Base-by-base conservation (phyloP, 164 flowering plant genomes). In the Litsea cubeba region DNA sequence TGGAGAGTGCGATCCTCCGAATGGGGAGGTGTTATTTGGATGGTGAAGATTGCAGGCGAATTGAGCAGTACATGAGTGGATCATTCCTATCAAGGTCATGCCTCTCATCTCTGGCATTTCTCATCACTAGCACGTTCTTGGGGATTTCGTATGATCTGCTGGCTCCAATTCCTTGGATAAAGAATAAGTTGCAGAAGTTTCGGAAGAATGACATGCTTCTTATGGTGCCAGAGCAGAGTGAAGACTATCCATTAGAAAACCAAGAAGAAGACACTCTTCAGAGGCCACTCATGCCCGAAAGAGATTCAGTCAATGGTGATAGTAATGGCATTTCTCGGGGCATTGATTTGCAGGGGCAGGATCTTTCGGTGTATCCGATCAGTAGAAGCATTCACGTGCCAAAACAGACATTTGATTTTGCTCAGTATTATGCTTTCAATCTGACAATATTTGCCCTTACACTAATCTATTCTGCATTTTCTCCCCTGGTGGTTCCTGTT, bases 1-100 rank as follows among this genome's bases (percentile, higher is more conserved):
- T 96, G 65, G 99, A 96, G 83, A 82, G 84, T 78, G 84, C 92
- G 17, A 79, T 96, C 15, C 77, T 96, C 51, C 73, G 78, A 70
- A 94, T 96, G 99, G 97, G 99, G 17, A 84, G 93, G 67, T 96
- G 99, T 85, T 96, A 96, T 76, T 84, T 96, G 85, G 99, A 96
- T 78, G 98, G 99, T 62, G 98, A 92, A 85, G 99, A 96, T 80
- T 96, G 99, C 86, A 94, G 87, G 82, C 82, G 86, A 84, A 94
- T 96, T 62, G 98, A 92, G 80, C 88, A 96, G 72, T 96, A 96
- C 79, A 85, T 94, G 93, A 96, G 93, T 75, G 86, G 93, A n/a
- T 91, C 98, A 11, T 96, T 96, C 79, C 74, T 96, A 76, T 91
- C 99, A 26, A 89, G 87, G 78, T 94, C 98, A 60, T 96, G 98